phyloP scores from a whole-genome alignment of 192 early-diverging fungal genomes.

The Coemansia sp. region DNA sequence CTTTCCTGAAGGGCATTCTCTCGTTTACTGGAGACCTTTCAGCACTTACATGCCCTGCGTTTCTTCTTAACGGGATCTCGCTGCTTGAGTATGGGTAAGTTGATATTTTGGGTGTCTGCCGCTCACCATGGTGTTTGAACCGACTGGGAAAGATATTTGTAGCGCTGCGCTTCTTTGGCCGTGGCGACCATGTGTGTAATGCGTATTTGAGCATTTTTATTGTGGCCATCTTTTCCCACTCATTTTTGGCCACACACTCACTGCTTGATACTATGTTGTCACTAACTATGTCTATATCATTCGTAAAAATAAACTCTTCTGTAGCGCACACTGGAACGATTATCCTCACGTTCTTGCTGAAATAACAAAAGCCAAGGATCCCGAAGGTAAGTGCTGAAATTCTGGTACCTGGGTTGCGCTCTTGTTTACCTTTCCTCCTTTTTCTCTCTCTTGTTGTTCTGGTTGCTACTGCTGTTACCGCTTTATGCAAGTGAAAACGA shows the following conservation, averaged over 20 bases:
- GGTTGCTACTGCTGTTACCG: neutral
- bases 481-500: neutral
- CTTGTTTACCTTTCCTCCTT: neutral
- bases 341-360: constrained; percentile 65
- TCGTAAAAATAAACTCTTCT: neutral
- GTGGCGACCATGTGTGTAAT: neutral
- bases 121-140: constrained; percentile 17
- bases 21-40: constrained; percentile 82
- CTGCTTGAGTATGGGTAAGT: constrained; percentile 74
- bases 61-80: constrained; percentile 73
- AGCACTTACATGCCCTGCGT: constrained; percentile 77
- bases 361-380: constrained; percentile 59
- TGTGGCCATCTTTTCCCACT: too few species aligned
- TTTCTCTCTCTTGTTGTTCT: neutral
- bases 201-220: neutral
- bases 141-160: neutral
- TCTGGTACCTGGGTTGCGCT: neutral
- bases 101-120: neutral
- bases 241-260: neutral
- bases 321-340: constrained; percentile 61
- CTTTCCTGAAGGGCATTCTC: constrained; percentile 68
- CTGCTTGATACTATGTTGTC: neutral
- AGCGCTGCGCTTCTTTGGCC: neutral
- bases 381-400: constrained; percentile 38
- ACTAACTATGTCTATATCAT: neutral